These are phyloP conservation scores for Elaphomyces granulatus DNA, from an alignment of 495 filamentous ascomycete genomes.

Conservation along the genomic window DNA sequence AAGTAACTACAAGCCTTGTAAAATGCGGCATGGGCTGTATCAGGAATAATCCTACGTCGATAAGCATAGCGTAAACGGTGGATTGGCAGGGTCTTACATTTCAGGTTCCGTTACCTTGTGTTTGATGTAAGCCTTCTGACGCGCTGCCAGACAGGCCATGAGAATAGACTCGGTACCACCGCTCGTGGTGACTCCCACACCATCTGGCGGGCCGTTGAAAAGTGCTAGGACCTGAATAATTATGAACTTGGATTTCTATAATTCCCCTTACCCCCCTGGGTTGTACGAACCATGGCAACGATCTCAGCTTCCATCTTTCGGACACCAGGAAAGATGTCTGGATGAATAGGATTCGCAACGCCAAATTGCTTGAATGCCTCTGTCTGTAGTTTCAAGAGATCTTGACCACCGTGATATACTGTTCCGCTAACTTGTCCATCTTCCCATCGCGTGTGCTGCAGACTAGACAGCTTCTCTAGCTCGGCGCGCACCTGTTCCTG, in stretches of 20 bases:
- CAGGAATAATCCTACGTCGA: slow-evolving; percentile 63
- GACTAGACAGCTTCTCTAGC: slow-evolving; percentile 57
- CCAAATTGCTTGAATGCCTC: slow-evolving; percentile 89
- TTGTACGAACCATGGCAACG: slow-evolving; percentile 72
- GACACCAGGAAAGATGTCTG: slow-evolving; percentile 95
- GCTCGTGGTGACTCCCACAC: slow-evolving; percentile 78
- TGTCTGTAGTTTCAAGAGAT: slow-evolving; percentile 69
- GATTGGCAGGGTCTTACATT: slow-evolving; percentile 43
- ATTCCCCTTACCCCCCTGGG: too few relatives aligned
- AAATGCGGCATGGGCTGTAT: slow-evolving; percentile 92
- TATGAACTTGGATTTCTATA: neutral
- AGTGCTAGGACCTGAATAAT: slow-evolving; percentile 58
- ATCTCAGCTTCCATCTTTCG: slow-evolving; percentile 99
- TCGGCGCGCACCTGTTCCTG: slow-evolving; percentile 66
- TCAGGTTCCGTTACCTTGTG: slow-evolving; percentile 84
- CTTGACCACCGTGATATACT: slow-evolving; percentile 88
- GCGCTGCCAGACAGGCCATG: slow-evolving; percentile 78
- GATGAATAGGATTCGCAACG: slow-evolving; percentile 97
- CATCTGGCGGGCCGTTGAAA: slow-evolving; percentile 78
- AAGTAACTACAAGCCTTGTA: slow-evolving; percentile 92
- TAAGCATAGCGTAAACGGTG: neutral
- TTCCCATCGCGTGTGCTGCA: slow-evolving; percentile 96
- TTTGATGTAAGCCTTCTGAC: slow-evolving; percentile 76
- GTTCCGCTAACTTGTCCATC: slow-evolving; percentile 89
- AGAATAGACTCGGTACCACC: slow-evolving; percentile 94